These are phyloP conservation scores for Rhizopus sp. DNA, from an alignment of 371 early-diverging fungal genomes.

Conservation along the genomic window DNA sequence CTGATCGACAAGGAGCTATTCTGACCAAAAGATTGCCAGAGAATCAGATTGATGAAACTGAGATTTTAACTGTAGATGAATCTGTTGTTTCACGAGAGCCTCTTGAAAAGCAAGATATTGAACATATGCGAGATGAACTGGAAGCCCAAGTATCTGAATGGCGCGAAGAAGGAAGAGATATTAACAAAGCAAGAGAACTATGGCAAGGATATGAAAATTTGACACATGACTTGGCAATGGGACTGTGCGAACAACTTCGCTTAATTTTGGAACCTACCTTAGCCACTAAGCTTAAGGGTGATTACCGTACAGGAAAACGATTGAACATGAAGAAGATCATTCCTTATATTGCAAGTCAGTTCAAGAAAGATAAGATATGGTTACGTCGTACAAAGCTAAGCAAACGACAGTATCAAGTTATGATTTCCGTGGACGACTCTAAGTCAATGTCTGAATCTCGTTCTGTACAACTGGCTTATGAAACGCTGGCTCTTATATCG, in stretches of 20 bases:
- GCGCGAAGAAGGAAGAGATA: constrained; percentile 63
- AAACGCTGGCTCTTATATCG: constrained; percentile 89
- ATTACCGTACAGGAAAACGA: constrained; percentile 99
- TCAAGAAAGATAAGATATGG: constrained; percentile 99
- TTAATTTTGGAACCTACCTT: constrained; percentile 97
- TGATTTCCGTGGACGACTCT: constrained; percentile 99
- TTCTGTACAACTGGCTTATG: constrained; percentile 90
- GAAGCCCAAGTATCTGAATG: constrained; percentile 60
- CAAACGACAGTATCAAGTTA: constrained; percentile 97
- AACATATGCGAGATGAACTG: constrained; percentile 61
- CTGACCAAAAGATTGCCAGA: constrained; percentile 39
- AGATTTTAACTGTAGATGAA: constrained; percentile 44
- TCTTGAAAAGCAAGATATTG: constrained; percentile 61
- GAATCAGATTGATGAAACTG: constrained; percentile 32
- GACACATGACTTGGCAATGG: constrained; percentile 86
- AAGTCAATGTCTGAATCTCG: constrained; percentile 94
- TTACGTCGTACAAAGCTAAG: constrained; percentile 97
- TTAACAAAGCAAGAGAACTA: constrained; percentile 70
- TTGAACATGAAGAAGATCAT: constrained; percentile 99
- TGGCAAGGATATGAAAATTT: constrained; percentile 91
- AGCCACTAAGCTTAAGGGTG: constrained; percentile 96
- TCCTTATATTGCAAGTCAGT: constrained; percentile 98
- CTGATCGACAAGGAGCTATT: constrained; percentile 39
- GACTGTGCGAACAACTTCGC: constrained; percentile 94
- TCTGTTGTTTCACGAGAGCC: constrained; percentile 58